These are phyloP conservation scores for Grosmannia huntii DNA, from an alignment of 2,329 filamentous ascomycete species.

Conservation along the genomic window DNA sequence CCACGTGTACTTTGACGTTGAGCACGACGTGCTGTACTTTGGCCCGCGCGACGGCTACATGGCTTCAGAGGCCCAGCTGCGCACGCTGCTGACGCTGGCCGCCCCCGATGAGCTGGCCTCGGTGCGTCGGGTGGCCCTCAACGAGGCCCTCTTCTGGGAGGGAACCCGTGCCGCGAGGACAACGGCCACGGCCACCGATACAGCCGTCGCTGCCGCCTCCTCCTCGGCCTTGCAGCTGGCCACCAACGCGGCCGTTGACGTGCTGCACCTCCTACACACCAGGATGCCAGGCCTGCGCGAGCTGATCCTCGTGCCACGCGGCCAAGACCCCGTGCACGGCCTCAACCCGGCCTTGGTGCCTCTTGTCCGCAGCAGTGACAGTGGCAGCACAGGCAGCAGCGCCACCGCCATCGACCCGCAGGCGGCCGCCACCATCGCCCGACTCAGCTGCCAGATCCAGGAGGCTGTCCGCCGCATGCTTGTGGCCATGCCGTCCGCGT, in stretches of 20 bases:
- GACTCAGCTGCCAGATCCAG: constrained; percentile 22
- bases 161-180: not conserved
- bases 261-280: constrained; percentile 24
- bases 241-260: constrained; percentile 23
- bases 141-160: constrained; percentile 26
- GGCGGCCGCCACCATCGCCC: constrained; percentile 16
- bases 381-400: not conserved
- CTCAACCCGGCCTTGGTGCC: constrained; percentile 15
- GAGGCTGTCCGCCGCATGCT: constrained; percentile 6
- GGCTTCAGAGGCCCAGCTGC: constrained; percentile 31
- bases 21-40: constrained; percentile 33
- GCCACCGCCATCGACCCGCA: not conserved
- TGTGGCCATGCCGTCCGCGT: constrained; percentile 16
- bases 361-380: not conserved
- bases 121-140: constrained; percentile 31
- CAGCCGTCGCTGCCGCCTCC: not conserved
- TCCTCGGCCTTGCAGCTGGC: constrained; percentile 18
- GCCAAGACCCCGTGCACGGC: constrained; percentile 8
- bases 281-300: constrained; percentile 27
- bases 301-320: constrained; percentile 24
- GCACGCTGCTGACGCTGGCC: constrained; percentile 30
- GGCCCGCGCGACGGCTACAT: constrained; percentile 31
- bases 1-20: constrained; percentile 28
- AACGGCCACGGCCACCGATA: not conserved
- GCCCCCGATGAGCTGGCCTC: constrained; percentile 25